phyloP scores from a whole-genome alignment of 345 rosid genomes.

The Citrus medica region DNA sequence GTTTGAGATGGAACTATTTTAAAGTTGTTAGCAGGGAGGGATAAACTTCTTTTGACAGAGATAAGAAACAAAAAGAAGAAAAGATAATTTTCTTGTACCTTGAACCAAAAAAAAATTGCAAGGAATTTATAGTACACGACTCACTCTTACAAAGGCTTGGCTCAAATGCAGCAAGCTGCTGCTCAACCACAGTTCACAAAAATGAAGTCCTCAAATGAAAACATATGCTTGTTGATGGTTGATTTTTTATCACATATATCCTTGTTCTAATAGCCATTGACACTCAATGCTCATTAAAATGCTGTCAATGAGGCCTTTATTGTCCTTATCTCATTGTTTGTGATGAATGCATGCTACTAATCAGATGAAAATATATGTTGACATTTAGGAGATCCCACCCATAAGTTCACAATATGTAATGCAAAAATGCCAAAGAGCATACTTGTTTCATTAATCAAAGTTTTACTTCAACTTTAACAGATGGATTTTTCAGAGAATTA shows the following conservation, averaged over 20 bases:
- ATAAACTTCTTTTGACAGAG: no score
- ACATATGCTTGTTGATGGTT: no score
- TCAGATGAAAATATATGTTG: not conserved
- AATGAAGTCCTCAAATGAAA: no score
- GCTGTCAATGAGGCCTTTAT: not conserved
- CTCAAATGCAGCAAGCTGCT: no score
- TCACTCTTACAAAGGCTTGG: no score
- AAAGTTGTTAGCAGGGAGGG: no score
- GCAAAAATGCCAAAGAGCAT: not conserved
- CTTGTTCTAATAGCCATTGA: not conserved
- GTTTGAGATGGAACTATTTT: no score
- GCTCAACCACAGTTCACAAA: no score
- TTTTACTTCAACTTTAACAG: conserved; percentile 28
- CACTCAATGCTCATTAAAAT: not conserved
- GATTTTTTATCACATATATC: not conserved
- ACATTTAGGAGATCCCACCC: not conserved
- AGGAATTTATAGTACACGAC: no score
- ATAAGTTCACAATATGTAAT: not conserved
- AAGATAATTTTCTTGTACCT: no score
- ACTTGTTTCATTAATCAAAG: not conserved
- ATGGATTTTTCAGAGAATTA: conserved; percentile 76
- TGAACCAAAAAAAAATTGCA: no score
- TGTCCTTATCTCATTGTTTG: not conserved
- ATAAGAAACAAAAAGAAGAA: no score
- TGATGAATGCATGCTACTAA: not conserved